A percentile compares a stretch with the other conserved stretches of the same genome.
These are phyloP conservation scores for Amanita thiersii DNA, from an alignment of 768 basidiomycete species.

Conservation along the genomic window DNA sequence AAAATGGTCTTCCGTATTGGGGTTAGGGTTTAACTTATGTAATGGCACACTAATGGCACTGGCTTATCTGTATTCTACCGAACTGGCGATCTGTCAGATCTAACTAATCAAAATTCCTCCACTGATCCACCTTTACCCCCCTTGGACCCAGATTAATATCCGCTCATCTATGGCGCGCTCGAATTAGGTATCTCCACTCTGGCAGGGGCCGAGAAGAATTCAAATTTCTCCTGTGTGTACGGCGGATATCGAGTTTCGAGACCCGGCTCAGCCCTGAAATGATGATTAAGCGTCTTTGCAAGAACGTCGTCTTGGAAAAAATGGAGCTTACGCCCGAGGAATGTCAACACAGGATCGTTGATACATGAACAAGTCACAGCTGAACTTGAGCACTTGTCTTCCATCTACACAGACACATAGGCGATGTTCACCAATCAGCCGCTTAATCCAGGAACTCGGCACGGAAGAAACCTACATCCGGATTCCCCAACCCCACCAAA, in stretches of 20 bases:
- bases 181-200: slow-evolving; percentile 17
- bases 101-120: too few species aligned
- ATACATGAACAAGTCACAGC: slow-evolving; percentile 49
- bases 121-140: neutral
- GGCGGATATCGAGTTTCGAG: slow-evolving; percentile 42
- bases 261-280: slow-evolving; percentile 30
- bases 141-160: too few species aligned
- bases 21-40: neutral
- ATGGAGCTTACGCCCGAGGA: slow-evolving; percentile 36
- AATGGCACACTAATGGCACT: neutral
- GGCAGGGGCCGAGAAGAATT: slow-evolving; percentile 18
- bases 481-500: slow-evolving; percentile 55
- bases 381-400: slow-evolving; percentile 40
- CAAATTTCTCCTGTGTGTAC: slow-evolving; percentile 30
- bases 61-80: too few species aligned
- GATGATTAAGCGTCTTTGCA: neutral
- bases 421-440: neutral
- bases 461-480: slow-evolving; percentile 39
- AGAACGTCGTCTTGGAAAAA: neutral
- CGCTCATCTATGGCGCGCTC: neutral
- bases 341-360: slow-evolving; percentile 38
- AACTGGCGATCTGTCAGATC: too few species aligned
- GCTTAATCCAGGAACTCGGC: neutral
- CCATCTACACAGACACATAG: slow-evolving; percentile 35
- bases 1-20: neutral